Base-by-base conservation (phyloP, 1,284 basidiomycete genomes). In the Coriolopsis trogii region DNA sequence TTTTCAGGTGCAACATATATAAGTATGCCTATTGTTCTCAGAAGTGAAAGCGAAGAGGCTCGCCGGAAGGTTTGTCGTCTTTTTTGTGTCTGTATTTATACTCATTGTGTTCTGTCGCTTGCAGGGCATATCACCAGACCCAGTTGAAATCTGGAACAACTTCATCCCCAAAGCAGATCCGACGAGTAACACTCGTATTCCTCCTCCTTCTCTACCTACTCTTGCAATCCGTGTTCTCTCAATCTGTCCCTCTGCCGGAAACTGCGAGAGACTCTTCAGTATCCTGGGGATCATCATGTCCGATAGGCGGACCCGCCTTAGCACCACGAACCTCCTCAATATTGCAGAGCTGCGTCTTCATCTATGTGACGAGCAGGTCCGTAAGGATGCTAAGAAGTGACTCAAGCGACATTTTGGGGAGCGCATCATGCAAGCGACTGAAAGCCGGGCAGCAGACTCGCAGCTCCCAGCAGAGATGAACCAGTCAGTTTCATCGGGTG, bases 211-310 rank as follows among this genome's bases (percentile, higher is more conserved):
- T 3, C 25, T 53, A 15, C 20, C 15, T 24, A 18, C 13, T 10
- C 47, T 58, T 9, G 56, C 56, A 2, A 13, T 15, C 24, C 47
- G 24, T 38, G 18, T 58, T 39, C 50, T 58, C 10, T 54, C 56
- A 4, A 41, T 58, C 12, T 51, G 42, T 30, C 29, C 52, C 3
- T 55, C 51, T 26, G 50, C 53, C 10, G 52, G 53, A 46, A 46
- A 48, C n/a, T 51, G 52, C 26, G 48, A 58, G 41, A 37, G 49
- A 16, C 53, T 58, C 15, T 58, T 58, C 44, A 58, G 56, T 28
- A 29, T 36, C 6, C 46, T 55, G 23, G 48, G 52, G 5, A 36
- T 43, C 13, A 56, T 53, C 20, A 36, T 56, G 16, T 53, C 54
- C 6, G 41, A 49, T 20, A 40, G 33, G 4, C 45, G 39, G 8